phyloP scores from a whole-genome alignment of 2,329 filamentous ascomycete species.

The Endothia cerciana region DNA sequence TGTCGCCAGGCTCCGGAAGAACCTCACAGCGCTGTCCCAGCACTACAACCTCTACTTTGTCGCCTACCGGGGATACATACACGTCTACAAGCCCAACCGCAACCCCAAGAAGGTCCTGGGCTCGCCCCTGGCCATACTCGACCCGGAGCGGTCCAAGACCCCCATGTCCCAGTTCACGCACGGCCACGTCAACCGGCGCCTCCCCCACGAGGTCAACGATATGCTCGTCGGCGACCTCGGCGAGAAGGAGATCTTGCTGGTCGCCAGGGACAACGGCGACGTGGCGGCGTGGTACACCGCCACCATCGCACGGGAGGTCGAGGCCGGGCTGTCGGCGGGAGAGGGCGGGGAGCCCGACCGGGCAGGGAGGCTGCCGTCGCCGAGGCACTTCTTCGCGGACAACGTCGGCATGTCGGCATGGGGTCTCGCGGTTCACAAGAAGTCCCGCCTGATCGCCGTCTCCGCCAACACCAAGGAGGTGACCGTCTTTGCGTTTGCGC shows the following conservation, averaged over 20 bases:
- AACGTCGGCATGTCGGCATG: slow-evolving; percentile 82
- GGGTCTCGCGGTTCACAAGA: slow-evolving; percentile 82
- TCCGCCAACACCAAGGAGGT: slow-evolving; percentile 71
- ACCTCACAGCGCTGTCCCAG: slow-evolving; percentile 62
- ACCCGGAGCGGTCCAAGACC: slow-evolving; percentile 19
- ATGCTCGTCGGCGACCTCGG: slow-evolving; percentile 72
- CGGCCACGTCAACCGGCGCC: slow-evolving; percentile 36
- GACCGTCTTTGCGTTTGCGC: slow-evolving; percentile 56
- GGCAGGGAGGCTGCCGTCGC: slow-evolving; percentile 5
- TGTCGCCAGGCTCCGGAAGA: slow-evolving; percentile 47
- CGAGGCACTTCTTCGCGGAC: slow-evolving; percentile 68
- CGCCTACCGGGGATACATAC: slow-evolving; percentile 60
- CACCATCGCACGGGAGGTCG: slow-evolving; percentile 51
- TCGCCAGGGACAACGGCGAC: slow-evolving; percentile 76
- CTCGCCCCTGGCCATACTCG: slow-evolving; percentile 54
- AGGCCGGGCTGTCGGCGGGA: slow-evolving; percentile 25
- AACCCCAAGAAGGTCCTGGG: slow-evolving; percentile 52
- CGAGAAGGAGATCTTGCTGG: slow-evolving; percentile 67
- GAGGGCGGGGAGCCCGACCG: too few species aligned
- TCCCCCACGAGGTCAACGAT: slow-evolving; percentile 69
- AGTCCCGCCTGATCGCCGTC: slow-evolving; percentile 84
- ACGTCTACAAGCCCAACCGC: slow-evolving; percentile 57
- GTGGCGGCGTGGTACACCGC: slow-evolving; percentile 71
- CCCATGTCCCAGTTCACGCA: slow-evolving; percentile 18
- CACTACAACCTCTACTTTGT: slow-evolving; percentile 65